A percentile compares a stretch with the other conserved stretches of the same genome.
phyloP scores from a whole-genome alignment of 306 rosid species.

The Acacia melanoxylon region DNA sequence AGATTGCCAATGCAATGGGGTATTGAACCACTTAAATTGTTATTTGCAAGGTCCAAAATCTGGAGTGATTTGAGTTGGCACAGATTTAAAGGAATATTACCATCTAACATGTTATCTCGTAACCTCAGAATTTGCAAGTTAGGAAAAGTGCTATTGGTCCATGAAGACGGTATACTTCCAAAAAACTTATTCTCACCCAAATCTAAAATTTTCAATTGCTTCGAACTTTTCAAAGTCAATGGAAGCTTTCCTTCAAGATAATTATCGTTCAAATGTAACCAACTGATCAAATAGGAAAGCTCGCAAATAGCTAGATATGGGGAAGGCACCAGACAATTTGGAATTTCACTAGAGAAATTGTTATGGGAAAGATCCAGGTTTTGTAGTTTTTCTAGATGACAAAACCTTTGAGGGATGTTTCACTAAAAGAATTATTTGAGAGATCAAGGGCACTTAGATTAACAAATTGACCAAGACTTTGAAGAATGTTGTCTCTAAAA shows the following conservation, averaged over 20 bases:
- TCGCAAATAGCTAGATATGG: too few species aligned
- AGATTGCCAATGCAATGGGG: background rate
- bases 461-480: background rate
- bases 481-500: background rate
- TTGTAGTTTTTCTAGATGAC: too few species aligned
- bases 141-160: background rate
- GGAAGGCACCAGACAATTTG: too few species aligned
- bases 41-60: background rate
- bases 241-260: background rate
- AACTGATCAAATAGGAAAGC: too few species aligned
- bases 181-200: background rate
- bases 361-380: too few species aligned
- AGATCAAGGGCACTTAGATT: rapidly evolving
- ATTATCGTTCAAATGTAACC: too few species aligned
- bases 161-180: background rate
- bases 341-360: too few species aligned
- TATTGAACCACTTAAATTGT: background rate
- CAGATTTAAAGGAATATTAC: background rate
- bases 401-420: too few species aligned
- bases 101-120: background rate
- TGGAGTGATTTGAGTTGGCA: background rate
- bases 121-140: background rate
- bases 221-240: background rate
- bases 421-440: background rate
- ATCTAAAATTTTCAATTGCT: background rate